These are phyloP conservation scores for Mycena galopus DNA, from an alignment of 768 basidiomycete species.

Conservation along the genomic window DNA sequence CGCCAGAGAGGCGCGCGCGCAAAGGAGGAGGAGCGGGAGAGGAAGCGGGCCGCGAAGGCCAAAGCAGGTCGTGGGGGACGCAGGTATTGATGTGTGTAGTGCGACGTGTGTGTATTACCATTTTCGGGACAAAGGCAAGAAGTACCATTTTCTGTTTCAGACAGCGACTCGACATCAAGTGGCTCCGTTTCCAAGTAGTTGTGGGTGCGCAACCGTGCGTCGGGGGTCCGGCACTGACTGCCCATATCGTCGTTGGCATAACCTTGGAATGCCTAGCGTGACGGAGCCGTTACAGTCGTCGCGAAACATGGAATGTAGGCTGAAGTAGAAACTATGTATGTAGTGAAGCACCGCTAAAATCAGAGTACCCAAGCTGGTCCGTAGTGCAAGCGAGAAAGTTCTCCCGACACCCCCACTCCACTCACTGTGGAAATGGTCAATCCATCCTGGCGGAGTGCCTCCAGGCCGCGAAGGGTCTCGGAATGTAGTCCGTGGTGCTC, in stretches of 20 bases:
- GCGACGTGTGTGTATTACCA: neutral
- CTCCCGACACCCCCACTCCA: neutral
- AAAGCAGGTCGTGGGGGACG: conserved; percentile 50
- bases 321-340: no score
- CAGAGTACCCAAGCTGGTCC: neutral
- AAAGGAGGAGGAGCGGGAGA: conserved; percentile 81
- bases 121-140: no score
- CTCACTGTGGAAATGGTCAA: neutral
- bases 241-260: no score
- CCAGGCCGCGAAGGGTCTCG: neutral
- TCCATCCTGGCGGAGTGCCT: neutral
- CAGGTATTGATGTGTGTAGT: conserved; percentile 13
- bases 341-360: no score
- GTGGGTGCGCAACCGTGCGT: no score
- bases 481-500: neutral
- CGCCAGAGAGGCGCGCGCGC: conserved; percentile 79
- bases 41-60: conserved; percentile 60
- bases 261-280: no score
- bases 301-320: no score
- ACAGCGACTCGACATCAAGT: no score
- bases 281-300: no score
- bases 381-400: neutral
- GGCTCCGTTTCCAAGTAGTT: no score
- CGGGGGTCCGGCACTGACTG: no score
- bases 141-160: no score